Base-by-base conservation (phyloP, 2,329 filamentous ascomycete genomes). In the Xylaria sp. region DNA sequence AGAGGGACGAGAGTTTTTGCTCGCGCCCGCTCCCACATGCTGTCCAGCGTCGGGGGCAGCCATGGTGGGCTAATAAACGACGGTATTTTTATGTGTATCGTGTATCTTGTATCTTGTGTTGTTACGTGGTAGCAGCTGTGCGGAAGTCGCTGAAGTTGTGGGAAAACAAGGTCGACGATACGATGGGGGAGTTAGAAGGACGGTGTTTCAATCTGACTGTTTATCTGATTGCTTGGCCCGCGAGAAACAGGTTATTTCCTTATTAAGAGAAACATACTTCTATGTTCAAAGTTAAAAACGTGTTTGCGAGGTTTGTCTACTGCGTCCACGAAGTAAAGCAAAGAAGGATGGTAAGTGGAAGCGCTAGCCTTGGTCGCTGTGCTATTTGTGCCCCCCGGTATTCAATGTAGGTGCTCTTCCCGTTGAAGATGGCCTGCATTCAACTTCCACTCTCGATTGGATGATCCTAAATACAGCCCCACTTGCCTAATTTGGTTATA, bases 31-130 rank as follows among this genome's bases (percentile, higher is more conserved):
- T 30, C 63, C 63, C 48, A 67, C 60, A 36, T 62, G 64, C 62
- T 72, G 73, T 46, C 58, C 67, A 57, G 71, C 62, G 32, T 73
- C 70, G 52, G 69, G 57, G 56, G 70, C 70, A 58, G 70, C 72
- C 73, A 74, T 74, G 34, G 41, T 0, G 56, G 46, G 56, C 58
- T 7, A 25, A 13, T 43, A 2, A 10, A 10, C 52, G 23, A 30
- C 4, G 2, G 30, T 25, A 20, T 48, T 18, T 3, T 10, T 30
- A 52, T 36, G n/a, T 23, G 30, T 36, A 30, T 52, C 23, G 15
- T 48, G 45, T 23, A 32, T 32, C 0, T n/a, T 23, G 30, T 36
- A 30, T 52, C 23, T 7, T 48, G 45, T 23, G n/a, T 32, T 0
- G 13, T 10, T 23, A 20, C 18, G 30, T 55, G 18, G n/a, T n/a